phyloP scores from a whole-genome alignment of 2,329 filamentous ascomycete species.

The Phyllosticta capitalensis region DNA sequence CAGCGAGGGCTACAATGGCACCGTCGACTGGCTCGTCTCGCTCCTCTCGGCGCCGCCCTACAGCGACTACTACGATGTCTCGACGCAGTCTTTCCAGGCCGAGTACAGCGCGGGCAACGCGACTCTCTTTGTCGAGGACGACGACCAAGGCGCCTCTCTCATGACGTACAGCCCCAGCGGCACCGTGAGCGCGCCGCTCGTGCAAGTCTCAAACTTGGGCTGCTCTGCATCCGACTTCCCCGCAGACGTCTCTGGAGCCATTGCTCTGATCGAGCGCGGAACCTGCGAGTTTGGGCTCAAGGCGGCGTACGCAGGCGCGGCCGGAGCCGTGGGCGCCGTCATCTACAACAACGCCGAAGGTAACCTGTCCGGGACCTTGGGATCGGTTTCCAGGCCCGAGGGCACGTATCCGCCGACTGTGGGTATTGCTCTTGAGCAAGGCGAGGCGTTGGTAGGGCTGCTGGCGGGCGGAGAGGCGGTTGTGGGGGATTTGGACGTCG shows the following conservation, averaged over 20 bases:
- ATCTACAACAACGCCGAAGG: constrained; percentile 65
- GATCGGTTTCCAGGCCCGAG: constrained; percentile 44
- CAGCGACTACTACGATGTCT: constrained; percentile 25
- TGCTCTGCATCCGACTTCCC: constrained; percentile 58
- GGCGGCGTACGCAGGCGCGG: constrained; percentile 55
- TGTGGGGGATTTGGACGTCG: constrained; percentile 32
- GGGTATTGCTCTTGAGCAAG: constrained; percentile 53
- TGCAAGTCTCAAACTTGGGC: constrained; percentile 53
- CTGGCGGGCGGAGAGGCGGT: constrained; percentile 38
- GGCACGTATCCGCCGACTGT: constrained; percentile 57
- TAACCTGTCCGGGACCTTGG: constrained; percentile 54
- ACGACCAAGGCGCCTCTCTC: constrained; percentile 19
- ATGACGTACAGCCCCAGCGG: constrained; percentile 55
- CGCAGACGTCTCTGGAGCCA: constrained; percentile 46
- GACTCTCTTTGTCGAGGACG: constrained; percentile 18
- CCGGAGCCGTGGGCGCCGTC: constrained; percentile 61
- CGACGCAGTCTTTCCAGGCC: constrained; percentile 26
- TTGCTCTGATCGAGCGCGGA: constrained; percentile 63
- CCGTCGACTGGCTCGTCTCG: constrained; percentile 24
- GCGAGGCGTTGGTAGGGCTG: constrained; percentile 44
- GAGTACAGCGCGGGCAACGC: constrained; percentile 24
- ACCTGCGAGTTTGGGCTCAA: constrained; percentile 64
- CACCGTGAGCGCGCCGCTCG: constrained; percentile 46
- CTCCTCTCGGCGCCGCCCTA: constrained; percentile 16
- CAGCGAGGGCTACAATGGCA: constrained; percentile 25